Conservation (phyloP, 2,329 filamentous ascomycete species). For the Colletotrichum somersetense region DNA sequence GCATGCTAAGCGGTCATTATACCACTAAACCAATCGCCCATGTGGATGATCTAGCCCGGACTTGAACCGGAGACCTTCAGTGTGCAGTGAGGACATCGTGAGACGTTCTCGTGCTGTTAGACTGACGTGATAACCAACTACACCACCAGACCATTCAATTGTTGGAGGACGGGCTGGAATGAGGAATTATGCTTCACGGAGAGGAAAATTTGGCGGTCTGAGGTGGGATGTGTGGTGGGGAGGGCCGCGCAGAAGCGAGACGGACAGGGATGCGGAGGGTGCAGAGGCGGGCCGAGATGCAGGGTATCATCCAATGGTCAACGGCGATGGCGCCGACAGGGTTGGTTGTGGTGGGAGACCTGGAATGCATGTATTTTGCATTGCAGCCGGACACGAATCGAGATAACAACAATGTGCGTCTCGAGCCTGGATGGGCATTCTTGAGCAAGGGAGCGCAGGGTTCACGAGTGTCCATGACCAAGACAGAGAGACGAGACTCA, state of each 20-base stretch:
- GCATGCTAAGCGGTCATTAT: constrained; percentile 26
- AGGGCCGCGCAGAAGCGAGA: neutral
- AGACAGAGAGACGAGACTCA: neutral
- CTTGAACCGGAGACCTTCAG: constrained; percentile 42
- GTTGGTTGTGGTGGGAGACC: neutral
- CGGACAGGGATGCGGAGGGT: neutral
- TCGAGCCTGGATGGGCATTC: neutral
- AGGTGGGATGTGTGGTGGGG: neutral
- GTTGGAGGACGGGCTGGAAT: neutral
- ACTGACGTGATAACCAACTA: constrained; percentile 64
- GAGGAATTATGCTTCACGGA: neutral
- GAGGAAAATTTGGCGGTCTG: neutral
- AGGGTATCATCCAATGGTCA: constrained; percentile 10
- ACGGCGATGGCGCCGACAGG: neutral
- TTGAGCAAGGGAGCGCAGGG: neutral
- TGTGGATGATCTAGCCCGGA: constrained; percentile 35
- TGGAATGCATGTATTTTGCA: no score
- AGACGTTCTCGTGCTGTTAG: constrained; percentile 50
- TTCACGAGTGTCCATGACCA: neutral
- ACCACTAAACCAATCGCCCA: constrained; percentile 24
- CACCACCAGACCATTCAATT: constrained; percentile 45
- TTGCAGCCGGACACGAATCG: neutral
- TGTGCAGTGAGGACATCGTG: neutral
- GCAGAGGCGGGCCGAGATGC: constrained; percentile 19
- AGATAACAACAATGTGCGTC: constrained; percentile 7